Percentiles rank a stretch among this genome's conserved stretches.
Conservation (phyloP, 306 rosid genomes). For the Citrullus colocynthis region DNA sequence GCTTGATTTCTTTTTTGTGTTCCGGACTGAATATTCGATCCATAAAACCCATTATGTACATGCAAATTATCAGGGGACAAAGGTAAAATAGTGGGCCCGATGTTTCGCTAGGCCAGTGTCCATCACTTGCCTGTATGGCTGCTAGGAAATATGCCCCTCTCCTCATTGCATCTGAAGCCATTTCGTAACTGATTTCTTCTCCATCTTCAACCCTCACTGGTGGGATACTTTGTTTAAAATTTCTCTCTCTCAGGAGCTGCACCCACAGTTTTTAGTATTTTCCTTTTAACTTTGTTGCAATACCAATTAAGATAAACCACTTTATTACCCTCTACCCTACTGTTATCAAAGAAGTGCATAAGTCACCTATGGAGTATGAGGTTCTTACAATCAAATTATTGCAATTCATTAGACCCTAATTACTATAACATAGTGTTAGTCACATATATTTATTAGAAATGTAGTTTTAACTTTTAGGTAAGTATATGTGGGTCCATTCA, state of each 20-base stretch:
- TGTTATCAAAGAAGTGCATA: no score
- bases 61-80: conserved; percentile 10
- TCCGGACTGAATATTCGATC: conserved; percentile 1
- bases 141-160: conserved; percentile 6
- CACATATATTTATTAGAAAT: no score
- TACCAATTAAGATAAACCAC: no score
- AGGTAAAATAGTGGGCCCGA: conserved; percentile 9
- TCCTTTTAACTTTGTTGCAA: neutral
- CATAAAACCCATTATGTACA: conserved; percentile 13
- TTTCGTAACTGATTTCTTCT: conserved; percentile 6
- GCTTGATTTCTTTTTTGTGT: conserved; percentile 2
- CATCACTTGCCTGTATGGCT: conserved; percentile 17
- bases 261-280: neutral
- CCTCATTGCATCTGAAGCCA: conserved; percentile 1
- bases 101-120: conserved; percentile 19
- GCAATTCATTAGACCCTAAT: no score
- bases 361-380: no score
- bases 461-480: no score
- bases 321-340: no score
- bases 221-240: conserved; percentile 11
- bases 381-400: no score
- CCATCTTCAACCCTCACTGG: conserved; percentile 8
- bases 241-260: conserved; percentile 10
- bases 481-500: no score
- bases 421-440: no score